Conservation (phyloP, 2,329 filamentous ascomycete genomes). For the Phialophora macrospora region DNA sequence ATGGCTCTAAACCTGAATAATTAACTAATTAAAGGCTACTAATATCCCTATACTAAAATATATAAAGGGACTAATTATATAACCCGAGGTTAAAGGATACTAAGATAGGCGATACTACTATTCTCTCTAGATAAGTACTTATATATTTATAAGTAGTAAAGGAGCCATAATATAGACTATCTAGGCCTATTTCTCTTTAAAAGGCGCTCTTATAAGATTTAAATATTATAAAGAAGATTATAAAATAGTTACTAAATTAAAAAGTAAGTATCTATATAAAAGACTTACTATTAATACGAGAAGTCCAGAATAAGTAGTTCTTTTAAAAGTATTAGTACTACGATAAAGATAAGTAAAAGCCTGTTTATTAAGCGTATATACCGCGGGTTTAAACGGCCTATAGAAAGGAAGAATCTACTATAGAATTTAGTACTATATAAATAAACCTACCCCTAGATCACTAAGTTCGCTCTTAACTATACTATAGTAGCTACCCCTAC, state of each 20-base stretch:
- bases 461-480: not conserved
- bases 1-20: too few species aligned
- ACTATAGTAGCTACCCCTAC: conserved; percentile 3
- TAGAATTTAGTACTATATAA: not conserved
- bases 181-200: not conserved
- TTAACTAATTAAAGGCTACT: too few species aligned
- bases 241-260: too few species aligned
- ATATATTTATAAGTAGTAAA: not conserved
- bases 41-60: conserved; percentile 8
- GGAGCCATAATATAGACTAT: not conserved
- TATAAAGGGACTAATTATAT: not conserved
- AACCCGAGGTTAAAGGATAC: not conserved
- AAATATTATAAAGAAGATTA: too few species aligned
- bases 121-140: not conserved
- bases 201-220: too few species aligned
- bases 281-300: too few species aligned
- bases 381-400: not conserved
- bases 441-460: not conserved
- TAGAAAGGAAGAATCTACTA: not conserved
- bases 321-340: too few species aligned
- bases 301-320: too few species aligned
- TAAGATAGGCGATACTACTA: not conserved
- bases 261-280: too few species aligned
- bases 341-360: conserved; percentile 5
- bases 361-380: not conserved